phyloP scores from a whole-genome alignment of 2,329 filamentous ascomycete species.

The Myriosclerotinia duriaeana region DNA sequence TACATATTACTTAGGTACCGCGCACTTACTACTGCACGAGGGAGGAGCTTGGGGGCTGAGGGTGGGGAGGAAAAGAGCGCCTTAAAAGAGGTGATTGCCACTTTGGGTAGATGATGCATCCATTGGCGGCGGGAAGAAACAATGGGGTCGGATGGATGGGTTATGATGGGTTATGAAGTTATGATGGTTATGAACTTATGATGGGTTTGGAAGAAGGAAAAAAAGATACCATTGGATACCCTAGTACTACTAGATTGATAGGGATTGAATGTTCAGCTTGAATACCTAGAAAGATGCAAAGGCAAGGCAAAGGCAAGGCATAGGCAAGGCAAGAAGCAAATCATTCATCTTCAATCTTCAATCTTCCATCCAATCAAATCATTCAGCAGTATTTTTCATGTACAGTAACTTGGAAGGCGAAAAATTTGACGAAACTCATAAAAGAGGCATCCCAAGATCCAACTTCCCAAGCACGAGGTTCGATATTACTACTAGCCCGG shows the following conservation, averaged over 20 bases:
- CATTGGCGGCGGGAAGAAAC: constrained; percentile 2
- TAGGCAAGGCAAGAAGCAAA: neutral
- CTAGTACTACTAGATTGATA: neutral
- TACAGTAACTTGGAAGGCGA: no score
- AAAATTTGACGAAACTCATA: no score
- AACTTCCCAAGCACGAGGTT: neutral
- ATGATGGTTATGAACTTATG: neutral
- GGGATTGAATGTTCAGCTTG: no score
- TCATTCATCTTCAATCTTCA: neutral
- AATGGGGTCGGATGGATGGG: neutral
- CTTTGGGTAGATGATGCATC: constrained; percentile 7
- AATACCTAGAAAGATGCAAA: no score
- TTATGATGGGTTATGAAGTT: neutral
- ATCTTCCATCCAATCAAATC: neutral
- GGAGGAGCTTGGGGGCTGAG: constrained; percentile 6
- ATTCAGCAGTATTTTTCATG: neutral
- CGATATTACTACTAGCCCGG: neutral
- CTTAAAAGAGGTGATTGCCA: constrained; percentile 19
- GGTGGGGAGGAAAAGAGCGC: neutral
- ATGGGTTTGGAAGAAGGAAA: no score
- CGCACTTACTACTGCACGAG: constrained; percentile 4
- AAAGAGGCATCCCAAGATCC: no score
- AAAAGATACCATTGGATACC: no score
- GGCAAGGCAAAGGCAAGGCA: no score
- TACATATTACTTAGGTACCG: neutral